Percentiles rank a stretch among this genome's conserved stretches.
Conservation (phyloP, 176 grass and related monocot genomes). For the Melocanna baccifera region DNA sequence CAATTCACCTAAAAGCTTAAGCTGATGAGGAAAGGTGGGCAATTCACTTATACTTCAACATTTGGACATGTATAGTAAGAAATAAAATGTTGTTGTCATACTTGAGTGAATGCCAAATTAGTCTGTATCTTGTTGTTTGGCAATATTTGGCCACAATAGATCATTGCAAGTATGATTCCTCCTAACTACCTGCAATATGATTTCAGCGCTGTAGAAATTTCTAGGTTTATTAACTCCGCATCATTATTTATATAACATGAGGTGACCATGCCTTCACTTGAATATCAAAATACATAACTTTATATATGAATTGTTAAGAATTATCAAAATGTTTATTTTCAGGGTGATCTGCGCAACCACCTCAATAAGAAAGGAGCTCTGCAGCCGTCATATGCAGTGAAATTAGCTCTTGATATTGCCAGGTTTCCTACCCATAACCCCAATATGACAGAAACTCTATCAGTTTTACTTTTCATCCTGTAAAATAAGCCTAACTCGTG, state of each 20-base stretch:
- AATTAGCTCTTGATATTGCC: conserved; percentile 96
- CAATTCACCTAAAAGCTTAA: no score
- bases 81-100: not conserved
- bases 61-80: not conserved
- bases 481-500: conserved; percentile 21
- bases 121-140: not conserved
- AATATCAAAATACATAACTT: not conserved
- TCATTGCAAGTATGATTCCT: conserved; percentile 4
- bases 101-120: not conserved
- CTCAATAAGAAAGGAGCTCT: conserved; percentile 58
- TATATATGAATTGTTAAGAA: conserved; percentile 16
- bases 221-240: not conserved
- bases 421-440: conserved; percentile 47
- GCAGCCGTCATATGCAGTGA: conserved; percentile 61
- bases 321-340: conserved; percentile 34
- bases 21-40: no score
- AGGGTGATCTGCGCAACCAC: conserved; percentile 82
- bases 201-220: not conserved
- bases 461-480: not conserved
- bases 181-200: not conserved
- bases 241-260: conserved; percentile 13
- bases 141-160: not conserved
- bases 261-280: not conserved
- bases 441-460: not conserved
- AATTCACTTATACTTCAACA: no score